phyloP scores from a whole-genome alignment of 2,329 filamentous ascomycete genomes.

The Ambrosiella xylebori region DNA sequence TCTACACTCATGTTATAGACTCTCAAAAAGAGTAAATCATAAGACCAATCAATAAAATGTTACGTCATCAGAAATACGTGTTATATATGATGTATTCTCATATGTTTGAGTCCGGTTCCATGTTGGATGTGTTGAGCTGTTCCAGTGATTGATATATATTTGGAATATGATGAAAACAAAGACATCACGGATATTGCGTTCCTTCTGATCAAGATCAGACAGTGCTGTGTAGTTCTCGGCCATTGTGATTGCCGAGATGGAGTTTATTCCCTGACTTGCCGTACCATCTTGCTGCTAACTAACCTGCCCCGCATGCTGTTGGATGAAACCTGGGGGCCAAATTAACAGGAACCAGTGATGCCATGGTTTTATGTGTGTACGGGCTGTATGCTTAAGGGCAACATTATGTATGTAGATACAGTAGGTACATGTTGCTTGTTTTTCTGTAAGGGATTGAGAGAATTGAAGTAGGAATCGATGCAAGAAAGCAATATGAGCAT shows the following conservation, averaged over 20 bases:
- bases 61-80: too few relatives aligned
- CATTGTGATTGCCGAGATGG: too few relatives aligned
- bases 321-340: neutral
- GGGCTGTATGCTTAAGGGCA: neutral
- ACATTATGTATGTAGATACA: neutral
- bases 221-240: too few relatives aligned
- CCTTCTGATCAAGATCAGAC: too few relatives aligned
- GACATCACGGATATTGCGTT: too few relatives aligned
- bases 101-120: too few relatives aligned
- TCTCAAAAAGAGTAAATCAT: slow-evolving; percentile 3
- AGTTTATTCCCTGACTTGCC: too few relatives aligned
- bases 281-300: neutral
- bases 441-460: neutral
- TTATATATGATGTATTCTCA: too few relatives aligned
- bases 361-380: neutral
- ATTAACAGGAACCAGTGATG: neutral
- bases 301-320: neutral
- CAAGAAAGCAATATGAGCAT: neutral
- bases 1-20: slow-evolving; percentile 11
- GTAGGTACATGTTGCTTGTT: neutral
- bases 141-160: too few relatives aligned
- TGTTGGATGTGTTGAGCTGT: too few relatives aligned
- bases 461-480: neutral
- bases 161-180: too few relatives aligned
- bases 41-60: neutral